Percentiles rank a stretch among this genome's conserved stretches.
Evolutionary conservation across 2,329 filamentous ascomycete genomes (phyloP).

Genomic region (Neonectria ditissima): DNA sequence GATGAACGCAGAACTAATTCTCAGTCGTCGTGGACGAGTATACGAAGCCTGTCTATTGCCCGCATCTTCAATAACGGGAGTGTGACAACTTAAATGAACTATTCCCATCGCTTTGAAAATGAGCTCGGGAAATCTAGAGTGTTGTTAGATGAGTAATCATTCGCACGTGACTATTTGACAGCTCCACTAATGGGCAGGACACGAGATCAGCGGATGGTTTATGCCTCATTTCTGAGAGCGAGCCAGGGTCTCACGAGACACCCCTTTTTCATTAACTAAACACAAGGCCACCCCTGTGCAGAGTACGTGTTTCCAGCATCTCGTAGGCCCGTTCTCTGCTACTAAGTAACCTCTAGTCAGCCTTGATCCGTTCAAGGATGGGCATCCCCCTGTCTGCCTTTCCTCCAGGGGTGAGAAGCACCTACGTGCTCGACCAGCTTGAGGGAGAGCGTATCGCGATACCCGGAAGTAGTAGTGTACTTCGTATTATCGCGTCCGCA

Average conservation of each 20-base stretch:
- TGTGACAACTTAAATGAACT: too few species aligned
- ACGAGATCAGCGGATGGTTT: neutral
- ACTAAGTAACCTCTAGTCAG: neutral
- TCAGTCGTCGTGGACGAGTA: too few species aligned
- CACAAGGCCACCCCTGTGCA: neutral
- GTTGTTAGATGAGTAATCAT: too few species aligned
- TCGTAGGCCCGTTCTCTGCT: neutral
- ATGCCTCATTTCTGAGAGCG: neutral
- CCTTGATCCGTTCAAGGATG: neutral
- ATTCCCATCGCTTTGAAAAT: too few species aligned
- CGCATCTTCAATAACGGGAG: too few species aligned
- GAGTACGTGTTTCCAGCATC: neutral
- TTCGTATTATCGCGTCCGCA: neutral
- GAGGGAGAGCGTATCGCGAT: slow-evolving; percentile 5
- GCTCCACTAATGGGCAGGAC: neutral
- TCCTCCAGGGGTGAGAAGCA: slow-evolving; percentile 1
- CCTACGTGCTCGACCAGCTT: neutral
- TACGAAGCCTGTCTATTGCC: too few species aligned
- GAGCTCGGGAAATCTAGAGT: too few species aligned
- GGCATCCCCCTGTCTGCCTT: neutral
- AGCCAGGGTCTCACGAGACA: neutral
- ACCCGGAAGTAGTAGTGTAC: neutral
- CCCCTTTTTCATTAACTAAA: neutral
- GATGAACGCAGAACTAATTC: too few species aligned
- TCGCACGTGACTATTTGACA: neutral